Evolutionary conservation across 1,284 basidiomycete species (phyloP), one percentile per base, ranked within the genome.

Genomic region (Pseudozyma sp.): DNA sequence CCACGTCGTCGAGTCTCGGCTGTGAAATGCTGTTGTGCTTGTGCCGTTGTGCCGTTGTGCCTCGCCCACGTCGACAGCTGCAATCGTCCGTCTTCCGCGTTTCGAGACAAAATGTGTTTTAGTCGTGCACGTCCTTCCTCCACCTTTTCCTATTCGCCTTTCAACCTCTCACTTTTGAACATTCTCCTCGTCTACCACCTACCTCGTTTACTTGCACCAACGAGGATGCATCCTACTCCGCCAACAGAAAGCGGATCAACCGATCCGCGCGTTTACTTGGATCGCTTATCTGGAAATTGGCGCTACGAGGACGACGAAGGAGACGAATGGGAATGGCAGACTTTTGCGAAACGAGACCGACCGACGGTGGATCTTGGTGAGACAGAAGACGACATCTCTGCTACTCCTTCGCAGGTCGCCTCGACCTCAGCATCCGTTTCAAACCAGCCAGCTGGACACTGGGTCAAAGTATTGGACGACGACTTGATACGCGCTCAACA

Each of bases 391-490:
- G 68, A 76, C 5, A 42, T 48, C 10, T 5, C 63, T 18, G 13
- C 48, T 49, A 25, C 52, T 2, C 42, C 52, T 6, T 19, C 25
- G 25, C 25, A 31, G 25, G 25, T 31, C 25, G 25, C 52, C 9
- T 45, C 52, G 6, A 25, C 59, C 7, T 38, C 52, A 16, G 12
- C 43, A 18, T 58, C 58, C 50, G 13, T 48, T 12, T 11, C 50
- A 44, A 19, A 47, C 94, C 39, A 92, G 93, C 77, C 93, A 95
- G 70, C 92, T 93, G 69, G 87, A 92, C 21, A 83, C 86, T 92
- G 93, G 3, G 88, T 97, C 1, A 88, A 88, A 35, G 95, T 94
- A 14, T 93, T 97, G 8, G 93, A 97, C 83, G 94, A 97, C 87
- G 90, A 91, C 87, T 94, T 93, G 84, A 83, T 90, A 25, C 21